A percentile compares a stretch with the other conserved stretches of the same genome.
phyloP scores from a whole-genome alignment of 2,329 filamentous ascomycete genomes.

The Aspergillus sp. region DNA sequence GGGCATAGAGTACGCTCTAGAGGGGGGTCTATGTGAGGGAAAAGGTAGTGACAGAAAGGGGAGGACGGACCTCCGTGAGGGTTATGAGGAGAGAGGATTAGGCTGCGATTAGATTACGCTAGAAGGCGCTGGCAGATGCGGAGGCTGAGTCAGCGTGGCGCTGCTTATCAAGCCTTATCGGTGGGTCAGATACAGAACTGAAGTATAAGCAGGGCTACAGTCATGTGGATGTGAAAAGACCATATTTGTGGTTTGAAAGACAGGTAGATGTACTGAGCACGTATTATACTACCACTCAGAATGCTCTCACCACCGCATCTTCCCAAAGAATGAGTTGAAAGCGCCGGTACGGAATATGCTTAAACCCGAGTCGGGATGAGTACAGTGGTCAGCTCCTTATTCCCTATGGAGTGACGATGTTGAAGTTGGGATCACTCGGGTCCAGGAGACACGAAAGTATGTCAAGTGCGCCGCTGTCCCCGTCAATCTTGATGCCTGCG shows the following conservation, averaged over 20 bases:
- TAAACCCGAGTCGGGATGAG: too few relatives aligned
- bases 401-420: constrained; percentile 6
- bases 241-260: too few relatives aligned
- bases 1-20: too few relatives aligned
- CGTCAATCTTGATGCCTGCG: constrained; percentile 2
- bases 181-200: neutral
- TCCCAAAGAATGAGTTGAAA: too few relatives aligned
- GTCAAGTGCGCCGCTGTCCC: neutral
- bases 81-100: neutral
- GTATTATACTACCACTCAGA: too few relatives aligned
- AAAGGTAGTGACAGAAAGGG: neutral
- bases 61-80: neutral
- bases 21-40: neutral
- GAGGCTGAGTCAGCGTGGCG: constrained; percentile 18
- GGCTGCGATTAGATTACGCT: constrained; percentile 2
- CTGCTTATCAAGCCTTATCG: constrained; percentile 12
- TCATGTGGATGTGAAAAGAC: too few relatives aligned
- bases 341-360: too few relatives aligned
- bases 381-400: too few relatives aligned
- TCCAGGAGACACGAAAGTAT: constrained; percentile 2
- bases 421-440: constrained; percentile 7
- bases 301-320: too few relatives aligned
- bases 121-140: constrained; percentile 23
- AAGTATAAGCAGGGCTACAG: too few relatives aligned
- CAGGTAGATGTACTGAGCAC: too few relatives aligned